Evolutionary conservation across 2,329 filamentous ascomycete species (phyloP).

Genomic region (Davidsoniella virescens): DNA sequence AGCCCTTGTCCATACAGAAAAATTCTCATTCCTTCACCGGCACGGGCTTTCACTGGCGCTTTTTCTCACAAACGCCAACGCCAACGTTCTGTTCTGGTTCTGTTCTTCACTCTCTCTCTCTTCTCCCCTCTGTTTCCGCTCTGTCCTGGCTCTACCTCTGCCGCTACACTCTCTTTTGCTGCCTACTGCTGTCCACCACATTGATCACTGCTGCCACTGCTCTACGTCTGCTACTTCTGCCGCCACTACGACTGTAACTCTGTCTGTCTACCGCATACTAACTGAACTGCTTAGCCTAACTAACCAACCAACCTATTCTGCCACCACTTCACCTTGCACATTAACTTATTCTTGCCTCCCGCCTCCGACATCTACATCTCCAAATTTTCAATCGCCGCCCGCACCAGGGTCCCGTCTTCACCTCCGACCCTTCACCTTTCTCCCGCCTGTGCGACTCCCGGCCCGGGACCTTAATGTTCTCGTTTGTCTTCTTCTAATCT

Average conservation of each 20-base stretch:
- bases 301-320: too few relatives aligned
- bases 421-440: neutral
- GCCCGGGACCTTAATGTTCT: neutral
- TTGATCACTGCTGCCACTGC: neutral
- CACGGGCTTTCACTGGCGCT: slow-evolving; percentile 8
- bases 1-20: slow-evolving; percentile 11
- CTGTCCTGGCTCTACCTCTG: neutral
- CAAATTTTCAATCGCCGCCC: slow-evolving; percentile 1
- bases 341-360: too few relatives aligned
- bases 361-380: neutral
- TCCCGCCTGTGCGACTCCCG: neutral
- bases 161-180: neutral
- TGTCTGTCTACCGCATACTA: too few relatives aligned
- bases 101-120: neutral
- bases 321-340: too few relatives aligned
- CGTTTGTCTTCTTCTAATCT: neutral
- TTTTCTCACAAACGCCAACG: neutral
- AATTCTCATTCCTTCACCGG: slow-evolving; percentile 13
- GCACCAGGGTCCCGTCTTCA: slow-evolving; percentile 1
- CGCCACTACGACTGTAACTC: neutral
- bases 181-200: neutral
- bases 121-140: neutral
- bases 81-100: neutral
- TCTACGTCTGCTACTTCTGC: neutral
- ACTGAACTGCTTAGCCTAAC: too few relatives aligned